phyloP scores from a whole-genome alignment of 768 basidiomycete species.

The Suillus bovinus region DNA sequence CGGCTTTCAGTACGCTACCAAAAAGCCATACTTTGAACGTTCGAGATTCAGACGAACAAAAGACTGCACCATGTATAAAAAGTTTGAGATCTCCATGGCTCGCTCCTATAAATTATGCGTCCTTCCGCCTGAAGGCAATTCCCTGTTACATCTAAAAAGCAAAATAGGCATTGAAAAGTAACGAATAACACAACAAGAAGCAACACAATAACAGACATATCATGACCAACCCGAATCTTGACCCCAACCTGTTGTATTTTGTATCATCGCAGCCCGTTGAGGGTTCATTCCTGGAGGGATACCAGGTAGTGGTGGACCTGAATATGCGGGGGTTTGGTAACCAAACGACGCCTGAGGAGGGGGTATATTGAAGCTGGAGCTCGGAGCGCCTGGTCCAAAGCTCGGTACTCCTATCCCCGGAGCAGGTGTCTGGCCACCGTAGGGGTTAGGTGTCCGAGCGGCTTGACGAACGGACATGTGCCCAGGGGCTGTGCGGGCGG shows the following conservation, averaged over 20 bases:
- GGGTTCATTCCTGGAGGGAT: constrained; percentile 66
- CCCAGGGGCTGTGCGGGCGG: constrained; percentile 78
- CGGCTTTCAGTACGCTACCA: not conserved
- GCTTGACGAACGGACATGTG: constrained; percentile 73
- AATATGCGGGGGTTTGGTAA: constrained; percentile 46
- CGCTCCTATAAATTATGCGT: not conserved
- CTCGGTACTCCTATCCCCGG: constrained; percentile 38
- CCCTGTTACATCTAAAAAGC: constrained; percentile 27
- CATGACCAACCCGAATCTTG: constrained; percentile 33
- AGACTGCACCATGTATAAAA: not conserved
- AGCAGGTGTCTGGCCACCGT: constrained; percentile 46
- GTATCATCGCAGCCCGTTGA: constrained; percentile 65
- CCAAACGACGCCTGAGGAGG: constrained; percentile 38
- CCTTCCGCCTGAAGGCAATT: not conserved
- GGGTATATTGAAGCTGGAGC: constrained; percentile 30
- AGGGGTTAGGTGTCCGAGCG: constrained; percentile 79
- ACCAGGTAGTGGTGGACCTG: constrained; percentile 46
- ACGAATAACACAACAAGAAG: constrained; percentile 18
- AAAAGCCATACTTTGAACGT: not conserved
- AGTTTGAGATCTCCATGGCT: not conserved
- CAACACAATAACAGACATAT: constrained; percentile 17
- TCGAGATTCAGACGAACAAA: not conserved
- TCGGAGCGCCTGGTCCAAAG: constrained; percentile 29
- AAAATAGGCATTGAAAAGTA: constrained; percentile 14
- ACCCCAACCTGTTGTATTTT: constrained; percentile 44